Evolutionary conservation across 179 eudicot species (phyloP).

Genomic region (Beta macrorhiza): DNA sequence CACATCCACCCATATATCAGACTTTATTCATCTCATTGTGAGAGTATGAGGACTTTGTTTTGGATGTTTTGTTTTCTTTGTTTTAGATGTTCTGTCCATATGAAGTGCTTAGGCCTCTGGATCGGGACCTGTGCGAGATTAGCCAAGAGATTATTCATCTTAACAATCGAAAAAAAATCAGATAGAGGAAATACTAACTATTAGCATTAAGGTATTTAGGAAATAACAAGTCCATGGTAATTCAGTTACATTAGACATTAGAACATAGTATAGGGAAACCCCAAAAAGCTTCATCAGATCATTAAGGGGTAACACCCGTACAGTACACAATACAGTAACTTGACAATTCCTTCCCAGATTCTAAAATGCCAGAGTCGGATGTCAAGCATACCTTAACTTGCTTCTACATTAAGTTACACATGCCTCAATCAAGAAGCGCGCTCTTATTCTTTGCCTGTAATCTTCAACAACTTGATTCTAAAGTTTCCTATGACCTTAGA

Average conservation of each 20-base stretch:
- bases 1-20: no score
- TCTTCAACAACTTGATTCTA: slow-evolving; percentile 23
- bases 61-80: no score
- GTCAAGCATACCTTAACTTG: slow-evolving; percentile 33
- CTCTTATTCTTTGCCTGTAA: slow-evolving; percentile 15
- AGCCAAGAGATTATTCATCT: no score
- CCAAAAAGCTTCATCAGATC: background rate
- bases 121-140: no score
- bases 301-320: slow-evolving; percentile 14
- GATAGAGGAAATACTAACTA: no score
- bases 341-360: slow-evolving; percentile 34
- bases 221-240: background rate
- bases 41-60: no score
- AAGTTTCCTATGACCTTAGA: slow-evolving; percentile 8
- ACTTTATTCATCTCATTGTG: no score
- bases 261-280: background rate
- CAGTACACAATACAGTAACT: slow-evolving; percentile 24
- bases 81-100: no score
- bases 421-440: slow-evolving; percentile 26
- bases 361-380: slow-evolving; percentile 29
- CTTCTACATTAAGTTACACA: slow-evolving; percentile 30
- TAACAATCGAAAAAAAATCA: no score
- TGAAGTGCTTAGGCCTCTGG: no score
- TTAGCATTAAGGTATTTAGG: no score
- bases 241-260: background rate